Evolutionary conservation across 2,329 filamentous ascomycete genomes (phyloP).

Genomic region (Calonectria fujianensis): DNA sequence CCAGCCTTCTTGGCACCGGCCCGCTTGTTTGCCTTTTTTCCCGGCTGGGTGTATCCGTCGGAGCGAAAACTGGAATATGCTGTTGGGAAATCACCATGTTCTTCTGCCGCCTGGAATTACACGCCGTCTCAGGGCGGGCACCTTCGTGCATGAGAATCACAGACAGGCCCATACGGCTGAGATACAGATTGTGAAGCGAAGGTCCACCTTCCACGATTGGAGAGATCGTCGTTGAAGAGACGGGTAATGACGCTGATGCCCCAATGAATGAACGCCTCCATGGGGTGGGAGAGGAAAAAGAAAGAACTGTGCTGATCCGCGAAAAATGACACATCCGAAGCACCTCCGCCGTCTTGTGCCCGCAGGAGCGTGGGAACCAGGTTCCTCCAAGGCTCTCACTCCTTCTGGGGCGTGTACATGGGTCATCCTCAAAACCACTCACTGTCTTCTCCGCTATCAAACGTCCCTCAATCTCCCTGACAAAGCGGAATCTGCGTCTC

Average conservation of each 20-base stretch:
- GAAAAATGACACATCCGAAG: conserved; percentile 36
- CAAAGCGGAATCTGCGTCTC: conserved; percentile 21
- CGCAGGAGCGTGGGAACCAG: conserved; percentile 7
- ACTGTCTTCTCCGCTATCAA: conserved; percentile 11
- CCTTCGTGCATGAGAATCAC: conserved; percentile 20
- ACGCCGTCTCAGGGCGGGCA: conserved; percentile 37
- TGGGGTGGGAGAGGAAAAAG: conserved; percentile 24
- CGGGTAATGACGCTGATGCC: conserved; percentile 22
- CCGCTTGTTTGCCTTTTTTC: conserved; percentile 17
- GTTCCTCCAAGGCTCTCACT: conserved; percentile 32
- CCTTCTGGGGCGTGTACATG: conserved; percentile 29
- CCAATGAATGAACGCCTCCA: conserved; percentile 32
- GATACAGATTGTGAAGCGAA: conserved; percentile 23
- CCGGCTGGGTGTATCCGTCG: conserved; percentile 1
- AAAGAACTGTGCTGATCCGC: conserved; percentile 31
- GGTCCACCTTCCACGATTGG: conserved; percentile 35
- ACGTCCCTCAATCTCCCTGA: conserved; percentile 30
- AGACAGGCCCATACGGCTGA: conserved; percentile 11
- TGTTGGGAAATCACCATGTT: conserved; percentile 23
- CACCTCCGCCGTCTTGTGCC: conserved; percentile 31
- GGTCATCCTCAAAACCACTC: conserved; percentile 26
- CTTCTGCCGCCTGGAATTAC: conserved; percentile 13
- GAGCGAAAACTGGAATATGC: conserved; percentile 11
- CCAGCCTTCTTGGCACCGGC: conserved; percentile 29
- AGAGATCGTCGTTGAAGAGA: conserved; percentile 37